Evolutionary conservation across 2,329 filamentous ascomycete species (phyloP), one percentile per base, ranked within the genome.

Genomic region (Fusarium sp.): DNA sequence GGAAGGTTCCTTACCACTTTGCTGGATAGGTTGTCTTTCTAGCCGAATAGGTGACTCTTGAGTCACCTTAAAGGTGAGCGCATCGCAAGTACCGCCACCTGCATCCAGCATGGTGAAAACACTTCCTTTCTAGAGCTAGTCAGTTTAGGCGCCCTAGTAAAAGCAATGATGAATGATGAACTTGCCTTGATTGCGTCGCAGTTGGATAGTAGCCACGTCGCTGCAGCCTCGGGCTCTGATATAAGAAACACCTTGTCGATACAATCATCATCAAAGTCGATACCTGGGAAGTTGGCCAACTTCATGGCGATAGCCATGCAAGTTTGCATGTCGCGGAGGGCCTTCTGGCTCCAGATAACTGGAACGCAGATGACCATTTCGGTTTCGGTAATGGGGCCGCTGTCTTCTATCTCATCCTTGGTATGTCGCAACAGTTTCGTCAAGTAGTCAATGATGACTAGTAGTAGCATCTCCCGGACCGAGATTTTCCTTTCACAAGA

Each of bases 201-300:
- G 8, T 8, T 12, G 3, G 23, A 10, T 1, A 65, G 31, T 18
- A 65, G 23, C 23, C 41, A 42, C 0, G 60, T 48, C 1, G 63
- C 59, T 0, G 47, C 60, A 5, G 63, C 42, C 3, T 66, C 63
- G 3, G 63, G 60, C 26, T 66, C 63, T 9, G 63, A 24, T 10
- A 66, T 28, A 3, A 64, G 35, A 3, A 66, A 56, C 3, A 56
- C n/a, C 3, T 49, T 62, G 3, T 41, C 38, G 9, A 64, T 64
- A 15, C 26, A 44, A 18, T 47, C 35, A 9, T 50, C 33, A 6
- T 42, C 11, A 4, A 38, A 12, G 9, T 31, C 16, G 7, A 63
- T n/a, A 0, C 42, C 60, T 12, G 44, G 50, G 16, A 65, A 65
- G 3, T 35, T 18, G n/a, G 35, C 46, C 2, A 38, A 23, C 11